Evolutionary conservation across 1,284 basidiomycete genomes (phyloP).

Genomic region (Macrocystidia cucumis): DNA sequence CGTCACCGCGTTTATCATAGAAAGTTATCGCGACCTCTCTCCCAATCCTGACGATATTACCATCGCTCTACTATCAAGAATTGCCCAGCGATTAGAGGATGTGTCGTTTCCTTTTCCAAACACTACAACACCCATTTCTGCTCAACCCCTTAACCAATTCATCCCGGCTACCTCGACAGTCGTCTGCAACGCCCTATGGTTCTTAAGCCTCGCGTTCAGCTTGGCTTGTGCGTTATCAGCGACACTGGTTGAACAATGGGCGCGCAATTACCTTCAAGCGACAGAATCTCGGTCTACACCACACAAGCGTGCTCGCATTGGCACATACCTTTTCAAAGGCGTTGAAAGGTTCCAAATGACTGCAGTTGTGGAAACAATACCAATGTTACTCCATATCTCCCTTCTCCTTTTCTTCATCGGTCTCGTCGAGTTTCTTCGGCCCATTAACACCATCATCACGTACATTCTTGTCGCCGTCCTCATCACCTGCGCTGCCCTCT

Average conservation of each 20-base stretch:
- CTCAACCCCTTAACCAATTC: slow-evolving; percentile 8
- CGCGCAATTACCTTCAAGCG: slow-evolving; percentile 23
- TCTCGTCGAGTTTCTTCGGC: slow-evolving; percentile 26
- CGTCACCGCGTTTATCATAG: slow-evolving; percentile 35
- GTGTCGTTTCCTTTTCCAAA: no score
- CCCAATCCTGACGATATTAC: slow-evolving; percentile 23
- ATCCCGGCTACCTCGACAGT: slow-evolving; percentile 15
- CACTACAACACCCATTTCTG: slow-evolving; percentile 6
- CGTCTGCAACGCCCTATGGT: slow-evolving; percentile 28
- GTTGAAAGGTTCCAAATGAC: slow-evolving; percentile 26
- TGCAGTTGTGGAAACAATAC: slow-evolving; percentile 27
- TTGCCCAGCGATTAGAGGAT: slow-evolving; percentile 20
- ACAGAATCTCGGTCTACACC: slow-evolving; percentile 24
- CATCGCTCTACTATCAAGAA: slow-evolving; percentile 22
- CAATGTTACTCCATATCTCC: slow-evolving; percentile 30
- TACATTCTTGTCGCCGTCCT: slow-evolving; percentile 23
- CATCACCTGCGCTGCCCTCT: slow-evolving; percentile 18
- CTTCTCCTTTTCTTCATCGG: slow-evolving; percentile 32
- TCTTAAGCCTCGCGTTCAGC: slow-evolving; percentile 23
- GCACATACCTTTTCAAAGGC: slow-evolving; percentile 26
- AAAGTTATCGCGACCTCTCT: slow-evolving; percentile 28
- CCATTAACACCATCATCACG: slow-evolving; percentile 22
- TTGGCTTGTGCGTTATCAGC: slow-evolving; percentile 23
- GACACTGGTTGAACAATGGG: slow-evolving; percentile 25
- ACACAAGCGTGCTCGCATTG: slow-evolving; percentile 28